Conservation (phyloP, 192 early-diverging fungal genomes). For the Podila verticillata region DNA sequence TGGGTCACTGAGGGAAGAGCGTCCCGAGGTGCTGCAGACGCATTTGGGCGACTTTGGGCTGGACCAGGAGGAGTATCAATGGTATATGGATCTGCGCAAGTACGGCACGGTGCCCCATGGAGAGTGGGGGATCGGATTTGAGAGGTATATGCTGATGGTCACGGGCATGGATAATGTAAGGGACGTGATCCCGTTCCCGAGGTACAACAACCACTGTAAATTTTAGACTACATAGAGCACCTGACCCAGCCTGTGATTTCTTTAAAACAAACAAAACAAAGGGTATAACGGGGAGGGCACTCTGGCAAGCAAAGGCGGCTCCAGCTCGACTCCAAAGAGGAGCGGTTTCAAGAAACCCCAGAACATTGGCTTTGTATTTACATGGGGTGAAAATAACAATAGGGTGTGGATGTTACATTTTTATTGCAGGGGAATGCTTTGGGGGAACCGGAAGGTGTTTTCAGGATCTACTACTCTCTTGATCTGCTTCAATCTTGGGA, state of each 20-base stretch:
- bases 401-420: background rate
- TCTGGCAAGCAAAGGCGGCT: too few species aligned
- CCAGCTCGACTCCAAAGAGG: too few species aligned
- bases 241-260: too few species aligned
- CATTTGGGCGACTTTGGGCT: conserved; percentile 66
- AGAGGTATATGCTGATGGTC: conserved; percentile 79
- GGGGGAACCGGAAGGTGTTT: conserved; percentile 50
- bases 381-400: too few species aligned
- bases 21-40: conserved; percentile 59
- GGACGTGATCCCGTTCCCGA: conserved; percentile 73
- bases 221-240: conserved; percentile 49
- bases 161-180: conserved; percentile 84
- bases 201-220: conserved; percentile 63
- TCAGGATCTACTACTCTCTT: conserved; percentile 37
- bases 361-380: too few species aligned
- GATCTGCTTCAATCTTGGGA: conserved; percentile 26
- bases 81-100: conserved; percentile 86
- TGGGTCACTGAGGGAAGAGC: conserved; percentile 84
- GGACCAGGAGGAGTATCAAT: conserved; percentile 75
- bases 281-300: too few species aligned
- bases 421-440: conserved; percentile 51
- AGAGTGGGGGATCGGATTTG: conserved; percentile 92
- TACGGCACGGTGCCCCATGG: conserved; percentile 89
- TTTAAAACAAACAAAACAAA: too few species aligned
- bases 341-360: too few species aligned